phyloP scores from a whole-genome alignment of 2,329 filamentous ascomycete species.

The Chrysoporthe cubensis region DNA sequence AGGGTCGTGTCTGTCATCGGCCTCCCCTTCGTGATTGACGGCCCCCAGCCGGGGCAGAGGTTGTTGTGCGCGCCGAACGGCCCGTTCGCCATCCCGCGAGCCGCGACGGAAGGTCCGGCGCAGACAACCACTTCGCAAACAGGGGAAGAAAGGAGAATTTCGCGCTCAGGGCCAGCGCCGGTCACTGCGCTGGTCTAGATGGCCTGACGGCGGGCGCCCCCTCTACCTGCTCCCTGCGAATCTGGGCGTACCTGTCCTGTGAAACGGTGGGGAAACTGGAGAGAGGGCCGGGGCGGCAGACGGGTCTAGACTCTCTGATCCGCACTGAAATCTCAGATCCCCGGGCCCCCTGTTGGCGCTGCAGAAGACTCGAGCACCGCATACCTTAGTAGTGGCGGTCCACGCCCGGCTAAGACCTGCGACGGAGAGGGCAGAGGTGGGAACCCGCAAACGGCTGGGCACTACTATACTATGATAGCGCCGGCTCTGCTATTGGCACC shows the following conservation, averaged over 20 bases:
- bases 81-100: conserved; percentile 3
- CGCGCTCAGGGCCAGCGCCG: not conserved
- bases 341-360: conserved; percentile 13
- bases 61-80: not conserved
- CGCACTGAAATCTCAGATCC: conserved; percentile 26
- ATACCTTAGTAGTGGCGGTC: not conserved
- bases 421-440: not conserved
- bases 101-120: conserved; percentile 18
- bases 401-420: not conserved
- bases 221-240: conserved; percentile 11
- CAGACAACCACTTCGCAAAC: conserved; percentile 4
- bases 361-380: not conserved
- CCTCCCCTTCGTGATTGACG: not conserved
- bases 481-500: not conserved
- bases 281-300: conserved; percentile 7
- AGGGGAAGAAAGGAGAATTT: conserved; percentile 5
- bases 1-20: not conserved
- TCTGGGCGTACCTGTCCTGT: not conserved
- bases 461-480: not conserved
- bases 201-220: conserved; percentile 17
- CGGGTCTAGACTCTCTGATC: conserved; percentile 26
- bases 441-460: conserved; percentile 1
- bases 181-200: conserved; percentile 17
- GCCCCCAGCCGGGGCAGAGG: not conserved
- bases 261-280: conserved; percentile 29